Evolutionary conservation across 495 filamentous ascomycete genomes (phyloP).

Genomic region (Halenospora varia): DNA sequence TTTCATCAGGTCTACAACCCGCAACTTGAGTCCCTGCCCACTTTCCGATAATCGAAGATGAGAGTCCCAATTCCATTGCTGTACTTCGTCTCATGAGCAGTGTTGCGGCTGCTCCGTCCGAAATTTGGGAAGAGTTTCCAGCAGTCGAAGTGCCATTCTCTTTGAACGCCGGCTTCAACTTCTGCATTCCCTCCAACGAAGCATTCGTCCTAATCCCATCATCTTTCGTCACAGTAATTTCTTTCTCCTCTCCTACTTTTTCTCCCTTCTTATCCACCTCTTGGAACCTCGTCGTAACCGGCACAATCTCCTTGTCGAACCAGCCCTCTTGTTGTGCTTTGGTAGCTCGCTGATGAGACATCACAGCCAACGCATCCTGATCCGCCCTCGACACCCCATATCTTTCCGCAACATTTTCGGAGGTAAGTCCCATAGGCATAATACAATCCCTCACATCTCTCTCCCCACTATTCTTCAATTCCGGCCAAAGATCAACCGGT

Average conservation of each 20-base stretch:
- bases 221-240: slow-evolving; percentile 62
- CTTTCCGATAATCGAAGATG: slow-evolving; percentile 65
- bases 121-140: slow-evolving; percentile 82
- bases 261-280: slow-evolving; percentile 58
- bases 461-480: slow-evolving; percentile 56
- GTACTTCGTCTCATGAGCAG: slow-evolving; percentile 81
- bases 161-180: slow-evolving; percentile 82
- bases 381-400: slow-evolving; percentile 71
- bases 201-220: slow-evolving; percentile 74
- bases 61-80: slow-evolving; percentile 69
- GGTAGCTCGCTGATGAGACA: slow-evolving; percentile 66
- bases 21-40: slow-evolving; percentile 71
- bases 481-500: slow-evolving; percentile 75
- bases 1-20: slow-evolving; percentile 84
- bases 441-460: slow-evolving; percentile 79
- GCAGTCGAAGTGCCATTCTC: slow-evolving; percentile 71
- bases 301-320: slow-evolving; percentile 77
- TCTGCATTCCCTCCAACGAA: slow-evolving; percentile 63
- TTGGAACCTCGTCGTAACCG: slow-evolving; percentile 62
- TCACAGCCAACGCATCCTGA: slow-evolving; percentile 79
- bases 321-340: slow-evolving; percentile 61
- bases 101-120: slow-evolving; percentile 80
- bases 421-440: slow-evolving; percentile 92
- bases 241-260: slow-evolving; percentile 43
- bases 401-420: slow-evolving; percentile 80